Evolutionary conservation across 108 stramenopile genomes (phyloP).

Genomic region (Cyclotella cryptica): DNA sequence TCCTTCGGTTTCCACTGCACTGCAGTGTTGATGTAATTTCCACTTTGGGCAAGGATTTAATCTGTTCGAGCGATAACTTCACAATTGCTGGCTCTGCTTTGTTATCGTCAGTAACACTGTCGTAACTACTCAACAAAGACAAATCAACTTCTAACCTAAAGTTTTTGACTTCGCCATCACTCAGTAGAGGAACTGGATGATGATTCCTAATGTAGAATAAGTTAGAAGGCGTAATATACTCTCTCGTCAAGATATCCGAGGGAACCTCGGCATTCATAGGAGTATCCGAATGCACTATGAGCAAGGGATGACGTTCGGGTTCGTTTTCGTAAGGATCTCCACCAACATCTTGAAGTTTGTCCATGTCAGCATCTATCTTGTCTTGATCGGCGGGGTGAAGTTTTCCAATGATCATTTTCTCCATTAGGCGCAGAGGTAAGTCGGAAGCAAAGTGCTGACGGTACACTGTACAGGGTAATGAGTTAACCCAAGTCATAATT

Average conservation of each 20-base stretch:
- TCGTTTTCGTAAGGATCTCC: slow-evolving; percentile 82
- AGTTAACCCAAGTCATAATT: neutral
- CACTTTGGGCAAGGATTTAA: slow-evolving; percentile 74
- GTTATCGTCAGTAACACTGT: neutral
- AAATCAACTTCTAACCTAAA: slow-evolving; percentile 75
- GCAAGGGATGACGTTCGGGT: slow-evolving; percentile 63
- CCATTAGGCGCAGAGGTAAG: slow-evolving; percentile 79
- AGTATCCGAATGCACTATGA: slow-evolving; percentile 78
- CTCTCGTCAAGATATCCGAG: slow-evolving; percentile 57
- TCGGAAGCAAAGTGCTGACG: slow-evolving; percentile 89
- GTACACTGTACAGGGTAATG: slow-evolving; percentile 51
- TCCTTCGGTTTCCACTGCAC: slow-evolving; percentile 97
- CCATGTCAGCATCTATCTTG: slow-evolving; percentile 78
- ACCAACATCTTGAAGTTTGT: slow-evolving; percentile 51
- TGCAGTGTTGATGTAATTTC: slow-evolving; percentile 90
- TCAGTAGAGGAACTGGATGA: slow-evolving; percentile 87
- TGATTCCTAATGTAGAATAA: slow-evolving; percentile 90
- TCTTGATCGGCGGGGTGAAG: slow-evolving; percentile 76
- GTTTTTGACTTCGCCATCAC: slow-evolving; percentile 64
- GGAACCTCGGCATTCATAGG: slow-evolving; percentile 90
- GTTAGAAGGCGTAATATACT: slow-evolving; percentile 73
- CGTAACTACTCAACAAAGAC: slow-evolving; percentile 21
- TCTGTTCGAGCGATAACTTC: slow-evolving; percentile 67
- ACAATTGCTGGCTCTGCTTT: slow-evolving; percentile 23
- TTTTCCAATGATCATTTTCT: slow-evolving; percentile 80